Evolutionary conservation across 2,329 filamentous ascomycete species (phyloP).

Genomic region (Diatrype stigma): DNA sequence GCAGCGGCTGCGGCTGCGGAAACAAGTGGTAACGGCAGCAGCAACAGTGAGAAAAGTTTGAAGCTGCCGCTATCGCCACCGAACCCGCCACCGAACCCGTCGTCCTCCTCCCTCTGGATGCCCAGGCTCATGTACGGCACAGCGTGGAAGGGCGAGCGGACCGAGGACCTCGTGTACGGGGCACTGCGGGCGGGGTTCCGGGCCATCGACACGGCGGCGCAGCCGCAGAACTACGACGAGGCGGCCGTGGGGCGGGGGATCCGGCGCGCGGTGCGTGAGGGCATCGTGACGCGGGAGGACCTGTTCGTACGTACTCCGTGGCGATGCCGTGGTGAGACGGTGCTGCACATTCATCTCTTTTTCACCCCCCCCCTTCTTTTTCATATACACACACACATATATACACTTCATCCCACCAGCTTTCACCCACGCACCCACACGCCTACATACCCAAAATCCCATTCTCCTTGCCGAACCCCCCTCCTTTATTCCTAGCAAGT

Average conservation of each 20-base stretch:
- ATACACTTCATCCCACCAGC: too few relatives aligned
- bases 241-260: slow-evolving; percentile 65
- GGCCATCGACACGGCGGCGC: slow-evolving; percentile 72
- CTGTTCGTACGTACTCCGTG: slow-evolving; percentile 64
- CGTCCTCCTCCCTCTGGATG: slow-evolving; percentile 24
- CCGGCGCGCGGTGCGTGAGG: slow-evolving; percentile 54
- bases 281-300: slow-evolving; percentile 53
- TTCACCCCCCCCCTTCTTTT: neutral
- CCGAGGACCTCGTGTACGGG: slow-evolving; percentile 61
- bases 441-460: too few relatives aligned
- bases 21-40: neutral
- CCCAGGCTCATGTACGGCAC: slow-evolving; percentile 69
- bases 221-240: slow-evolving; percentile 76
- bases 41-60: slow-evolving; percentile 16
- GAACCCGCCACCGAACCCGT: too few relatives aligned
- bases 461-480: too few relatives aligned
- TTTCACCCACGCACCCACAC: too few relatives aligned
- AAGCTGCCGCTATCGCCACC: neutral
- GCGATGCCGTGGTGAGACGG: too few relatives aligned
- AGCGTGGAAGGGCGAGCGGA: slow-evolving; percentile 76
- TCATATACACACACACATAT: too few relatives aligned
- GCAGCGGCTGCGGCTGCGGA: neutral
- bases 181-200: slow-evolving; percentile 68
- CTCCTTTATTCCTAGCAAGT: neutral
- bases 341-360: neutral